Conservation (phyloP, 192 early-diverging fungal species). For the Backusella macrospora region DNA sequence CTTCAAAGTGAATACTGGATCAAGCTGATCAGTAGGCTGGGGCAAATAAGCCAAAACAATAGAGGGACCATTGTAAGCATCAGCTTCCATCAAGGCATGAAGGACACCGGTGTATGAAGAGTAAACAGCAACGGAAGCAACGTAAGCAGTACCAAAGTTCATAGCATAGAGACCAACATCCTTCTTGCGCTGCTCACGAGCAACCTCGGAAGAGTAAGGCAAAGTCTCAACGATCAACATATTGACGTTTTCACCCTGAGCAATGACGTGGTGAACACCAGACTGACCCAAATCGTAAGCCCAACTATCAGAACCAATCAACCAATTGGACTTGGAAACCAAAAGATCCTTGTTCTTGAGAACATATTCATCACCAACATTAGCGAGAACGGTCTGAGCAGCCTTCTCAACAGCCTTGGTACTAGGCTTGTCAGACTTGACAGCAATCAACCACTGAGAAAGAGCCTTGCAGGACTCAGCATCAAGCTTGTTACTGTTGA, state of each 20-base stretch:
- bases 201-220: conserved; percentile 64
- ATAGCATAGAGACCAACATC: conserved; percentile 96
- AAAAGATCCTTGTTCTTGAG: conserved; percentile 50
- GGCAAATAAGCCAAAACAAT: conserved; percentile 91
- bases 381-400: conserved; percentile 23
- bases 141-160: conserved; percentile 89
- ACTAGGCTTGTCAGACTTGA: conserved; percentile 40
- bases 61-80: conserved; percentile 84
- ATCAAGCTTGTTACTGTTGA: conserved; percentile 53
- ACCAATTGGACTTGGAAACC: conserved; percentile 76
- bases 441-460: conserved; percentile 64
- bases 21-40: conserved; percentile 46
- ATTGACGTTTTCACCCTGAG: conserved; percentile 84
- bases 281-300: conserved; percentile 85
- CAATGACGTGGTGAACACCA: conserved; percentile 90
- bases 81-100: conserved; percentile 88
- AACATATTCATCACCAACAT: conserved; percentile 19
- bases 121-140: conserved; percentile 89
- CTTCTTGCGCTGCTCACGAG: conserved; percentile 78
- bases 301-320: conserved; percentile 88
- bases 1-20: conserved; percentile 77
- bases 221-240: conserved; percentile 90
- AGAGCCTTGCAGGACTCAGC: conserved; percentile 57
- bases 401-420: conserved; percentile 35
- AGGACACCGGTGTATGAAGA: conserved; percentile 88